Conservation (phyloP, 108 stramenopile genomes). For the Cyclotella baltica region DNA sequence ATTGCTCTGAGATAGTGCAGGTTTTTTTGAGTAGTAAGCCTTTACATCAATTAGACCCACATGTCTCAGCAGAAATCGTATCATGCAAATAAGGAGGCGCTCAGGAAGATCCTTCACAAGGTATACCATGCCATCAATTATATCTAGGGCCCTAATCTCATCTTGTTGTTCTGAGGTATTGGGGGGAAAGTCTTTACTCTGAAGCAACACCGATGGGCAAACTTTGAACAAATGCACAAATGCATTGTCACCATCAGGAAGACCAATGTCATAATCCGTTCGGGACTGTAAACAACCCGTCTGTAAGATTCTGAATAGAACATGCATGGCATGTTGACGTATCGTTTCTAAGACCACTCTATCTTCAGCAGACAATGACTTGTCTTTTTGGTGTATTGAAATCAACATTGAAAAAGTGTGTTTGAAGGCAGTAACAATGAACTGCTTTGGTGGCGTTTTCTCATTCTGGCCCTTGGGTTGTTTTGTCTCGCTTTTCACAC, state of each 20-base stretch:
- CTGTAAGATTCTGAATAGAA: slow-evolving; percentile 35
- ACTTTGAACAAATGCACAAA: slow-evolving; percentile 33
- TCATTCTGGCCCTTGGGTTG: neutral
- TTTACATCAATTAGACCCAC: slow-evolving; percentile 37
- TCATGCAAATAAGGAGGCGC: slow-evolving; percentile 45
- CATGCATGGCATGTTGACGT: slow-evolving; percentile 20
- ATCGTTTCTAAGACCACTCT: neutral
- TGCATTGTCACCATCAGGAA: slow-evolving; percentile 17
- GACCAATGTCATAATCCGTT: slow-evolving; percentile 37
- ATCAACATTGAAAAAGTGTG: slow-evolving; percentile 35
- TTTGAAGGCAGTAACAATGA: slow-evolving; percentile 41
- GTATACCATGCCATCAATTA: slow-evolving; percentile 37
- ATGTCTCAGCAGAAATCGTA: slow-evolving; percentile 43
- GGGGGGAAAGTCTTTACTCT: neutral
- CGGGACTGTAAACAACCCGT: slow-evolving; percentile 35
- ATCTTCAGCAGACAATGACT: neutral
- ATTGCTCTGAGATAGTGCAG: slow-evolving; percentile 6
- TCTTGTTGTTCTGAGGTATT: neutral
- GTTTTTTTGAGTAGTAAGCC: slow-evolving; percentile 35
- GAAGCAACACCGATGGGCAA: slow-evolving; percentile 1
- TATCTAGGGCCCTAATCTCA: slow-evolving; percentile 34
- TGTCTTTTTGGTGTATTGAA: slow-evolving; percentile 19
- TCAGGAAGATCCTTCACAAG: slow-evolving; percentile 51
- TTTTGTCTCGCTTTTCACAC: slow-evolving; percentile 11
- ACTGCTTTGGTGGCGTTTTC: slow-evolving; percentile 27